Conservation (phyloP, 495 filamentous ascomycete genomes). For the Opeltia flavorubescens region DNA sequence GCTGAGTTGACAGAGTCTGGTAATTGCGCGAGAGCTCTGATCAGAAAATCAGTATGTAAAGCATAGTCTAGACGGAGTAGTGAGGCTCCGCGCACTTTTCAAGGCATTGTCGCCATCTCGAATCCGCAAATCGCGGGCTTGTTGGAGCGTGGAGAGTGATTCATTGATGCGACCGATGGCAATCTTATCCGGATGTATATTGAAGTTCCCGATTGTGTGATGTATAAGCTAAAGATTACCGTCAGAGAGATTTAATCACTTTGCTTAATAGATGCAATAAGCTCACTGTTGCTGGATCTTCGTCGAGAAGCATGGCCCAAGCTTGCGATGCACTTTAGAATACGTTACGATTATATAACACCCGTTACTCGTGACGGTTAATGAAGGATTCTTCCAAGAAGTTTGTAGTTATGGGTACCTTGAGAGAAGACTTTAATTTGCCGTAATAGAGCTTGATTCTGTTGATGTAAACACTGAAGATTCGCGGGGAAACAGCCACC, state of each 20-base stretch:
- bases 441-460: too few relatives aligned
- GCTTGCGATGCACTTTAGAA: too few relatives aligned
- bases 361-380: too few relatives aligned
- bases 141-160: slow-evolving; percentile 62
- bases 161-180: slow-evolving; percentile 76
- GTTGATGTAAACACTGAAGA: too few relatives aligned
- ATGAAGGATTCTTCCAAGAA: too few relatives aligned
- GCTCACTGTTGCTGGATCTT: slow-evolving; percentile 72
- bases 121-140: slow-evolving; percentile 63
- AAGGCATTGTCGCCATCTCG: slow-evolving; percentile 56
- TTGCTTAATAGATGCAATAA: slow-evolving; percentile 6
- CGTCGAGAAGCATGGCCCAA: slow-evolving; percentile 96
- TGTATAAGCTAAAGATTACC: slow-evolving; percentile 56
- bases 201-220: slow-evolving; percentile 86
- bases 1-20: slow-evolving; percentile 49
- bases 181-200: slow-evolving; percentile 74
- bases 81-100: slow-evolving; percentile 43
- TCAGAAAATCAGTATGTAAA: too few relatives aligned
- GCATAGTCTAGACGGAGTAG: slow-evolving; percentile 3
- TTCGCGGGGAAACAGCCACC: too few relatives aligned
- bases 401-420: too few relatives aligned
- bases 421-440: too few relatives aligned
- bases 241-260: too few relatives aligned
- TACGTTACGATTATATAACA: too few relatives aligned
- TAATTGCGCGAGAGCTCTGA: slow-evolving; percentile 61